Base-by-base conservation (phyloP, 129 eudicot species). In the Pulicaria dysenterica region DNA sequence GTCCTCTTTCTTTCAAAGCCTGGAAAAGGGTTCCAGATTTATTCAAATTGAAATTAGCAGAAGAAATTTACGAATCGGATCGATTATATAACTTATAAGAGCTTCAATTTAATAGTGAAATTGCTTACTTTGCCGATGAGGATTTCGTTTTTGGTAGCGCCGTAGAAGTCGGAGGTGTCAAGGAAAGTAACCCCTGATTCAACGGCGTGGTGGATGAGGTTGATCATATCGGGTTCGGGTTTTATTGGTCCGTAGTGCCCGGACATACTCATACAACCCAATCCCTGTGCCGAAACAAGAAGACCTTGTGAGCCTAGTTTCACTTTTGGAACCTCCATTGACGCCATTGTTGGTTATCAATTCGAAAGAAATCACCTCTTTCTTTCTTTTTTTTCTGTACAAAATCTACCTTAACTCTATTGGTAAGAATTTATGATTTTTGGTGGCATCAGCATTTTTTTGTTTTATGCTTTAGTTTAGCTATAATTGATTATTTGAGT, bases 181-280 rank as follows among this genome's bases (percentile, higher is more conserved):
- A 82, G 83, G 61, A 78, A 79, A 12, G 87, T 76, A 50, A 86
- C 59, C 14, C 87, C 87, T 31, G 79, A 55, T 16, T 59, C 58
- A 48, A 86, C 47, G 16, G 91, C 91, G 47, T 86, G 85, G 76
- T 47, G 91, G 43, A 86, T 73, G 62, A 86, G 87, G 3, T 66
- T 48, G 46, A 86, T 83, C 91, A 86, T 86, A 34, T 83, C 83
- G 6, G 59, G 59, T 43, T 86, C 82, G 2, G 87, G 81, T 69
- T 83, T 86, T 0, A 79, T 83, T 7, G 50, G 69, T 19, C 83
- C 87, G 72, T 76, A 71, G 11, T 36, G 5, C 0, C 70, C 73
- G 5, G 87, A 83, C 91, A 86, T 80, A 31, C 86, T 76, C 92
- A 86, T 78, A 40, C 92, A 86, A 12, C 88, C 92, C 11, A 86